Evolutionary conservation across 495 filamentous ascomycete species (phyloP).

Genomic region (Xylaria nigripes): DNA sequence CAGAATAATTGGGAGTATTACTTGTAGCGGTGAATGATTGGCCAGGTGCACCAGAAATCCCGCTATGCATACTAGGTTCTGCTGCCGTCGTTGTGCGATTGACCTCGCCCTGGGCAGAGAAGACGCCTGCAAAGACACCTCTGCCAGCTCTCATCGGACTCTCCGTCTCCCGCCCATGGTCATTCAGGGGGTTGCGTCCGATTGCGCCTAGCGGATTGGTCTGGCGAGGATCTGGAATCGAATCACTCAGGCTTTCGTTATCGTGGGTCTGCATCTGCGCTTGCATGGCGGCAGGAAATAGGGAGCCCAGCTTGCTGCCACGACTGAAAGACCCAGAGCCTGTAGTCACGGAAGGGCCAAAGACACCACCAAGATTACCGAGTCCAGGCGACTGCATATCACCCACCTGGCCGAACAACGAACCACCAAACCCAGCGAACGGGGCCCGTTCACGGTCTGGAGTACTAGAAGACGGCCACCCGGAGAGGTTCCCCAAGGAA

Average conservation of each 20-base stretch:
- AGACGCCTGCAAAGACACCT: slow-evolving; percentile 50
- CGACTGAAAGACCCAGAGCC: slow-evolving; percentile 58
- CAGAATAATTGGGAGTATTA: slow-evolving; percentile 18
- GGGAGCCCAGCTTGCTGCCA: slow-evolving; percentile 73
- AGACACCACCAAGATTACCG: slow-evolving; percentile 46
- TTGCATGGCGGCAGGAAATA: slow-evolving; percentile 83
- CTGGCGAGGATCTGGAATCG: slow-evolving; percentile 43
- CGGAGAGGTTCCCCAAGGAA: slow-evolving; percentile 54
- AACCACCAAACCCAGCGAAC: slow-evolving; percentile 61
- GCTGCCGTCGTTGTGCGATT: slow-evolving; percentile 29
- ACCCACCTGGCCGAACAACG: slow-evolving; percentile 59
- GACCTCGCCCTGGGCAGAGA: slow-evolving; percentile 31
- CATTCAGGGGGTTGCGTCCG: slow-evolving; percentile 44
- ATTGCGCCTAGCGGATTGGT: slow-evolving; percentile 45
- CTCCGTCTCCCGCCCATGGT: slow-evolving; percentile 47
- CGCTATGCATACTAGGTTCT: slow-evolving; percentile 25
- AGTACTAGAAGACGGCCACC: slow-evolving; percentile 65
- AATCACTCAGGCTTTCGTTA: slow-evolving; percentile 41
- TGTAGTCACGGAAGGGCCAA: slow-evolving; percentile 36
- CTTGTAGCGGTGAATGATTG: slow-evolving; percentile 30
- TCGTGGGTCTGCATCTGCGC: slow-evolving; percentile 71
- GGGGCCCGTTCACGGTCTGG: slow-evolving; percentile 68
- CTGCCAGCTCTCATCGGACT: slow-evolving; percentile 53
- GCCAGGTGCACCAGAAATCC: slow-evolving; percentile 27
- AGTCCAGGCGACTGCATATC: slow-evolving; percentile 72